Evolutionary conservation across 805 yeast species (phyloP).

Genomic region (Ogataea trehaloabstinens): DNA sequence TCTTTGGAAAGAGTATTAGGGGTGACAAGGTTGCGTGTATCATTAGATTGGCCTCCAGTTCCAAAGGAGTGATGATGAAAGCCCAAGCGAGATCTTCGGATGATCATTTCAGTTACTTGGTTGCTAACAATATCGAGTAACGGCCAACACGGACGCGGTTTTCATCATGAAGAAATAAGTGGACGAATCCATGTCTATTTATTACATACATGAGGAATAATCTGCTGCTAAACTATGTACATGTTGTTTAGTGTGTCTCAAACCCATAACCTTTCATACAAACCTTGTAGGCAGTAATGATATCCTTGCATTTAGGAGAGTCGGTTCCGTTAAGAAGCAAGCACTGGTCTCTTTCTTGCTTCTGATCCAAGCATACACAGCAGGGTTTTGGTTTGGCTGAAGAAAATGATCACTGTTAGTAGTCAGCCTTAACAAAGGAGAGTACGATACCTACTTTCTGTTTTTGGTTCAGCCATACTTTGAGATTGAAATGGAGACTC

Average conservation of each 20-base stretch:
- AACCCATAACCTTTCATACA: conserved; percentile 96
- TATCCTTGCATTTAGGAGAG: conserved; percentile 70
- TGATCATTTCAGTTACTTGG: conserved; percentile 45
- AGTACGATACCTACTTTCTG: no score
- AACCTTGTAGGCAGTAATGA: conserved; percentile 68
- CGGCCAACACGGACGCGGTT: not conserved
- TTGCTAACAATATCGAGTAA: conserved; percentile 48
- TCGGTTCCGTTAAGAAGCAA: conserved; percentile 80
- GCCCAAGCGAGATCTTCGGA: conserved; percentile 58
- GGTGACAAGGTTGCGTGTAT: conserved; percentile 52
- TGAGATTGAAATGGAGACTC: no score
- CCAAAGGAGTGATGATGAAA: conserved; percentile 51
- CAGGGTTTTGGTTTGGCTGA: conserved; percentile 83
- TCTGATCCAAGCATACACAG: conserved; percentile 79
- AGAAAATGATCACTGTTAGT: no score
- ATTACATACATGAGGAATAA: no score
- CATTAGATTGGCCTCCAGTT: conserved; percentile 48
- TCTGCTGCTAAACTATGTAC: no score
- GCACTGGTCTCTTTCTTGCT: conserved; percentile 77
- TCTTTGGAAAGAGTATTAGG: conserved; percentile 74
- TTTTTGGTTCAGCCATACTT: no score
- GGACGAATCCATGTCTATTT: no score
- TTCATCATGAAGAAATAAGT: no score
- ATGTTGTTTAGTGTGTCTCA: conserved; percentile 31
- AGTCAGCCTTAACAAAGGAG: no score